Evolutionary conservation across 2,329 filamentous ascomycete genomes (phyloP), one percentile per base, ranked within the genome.

Genomic region (Capronia epimyces): DNA sequence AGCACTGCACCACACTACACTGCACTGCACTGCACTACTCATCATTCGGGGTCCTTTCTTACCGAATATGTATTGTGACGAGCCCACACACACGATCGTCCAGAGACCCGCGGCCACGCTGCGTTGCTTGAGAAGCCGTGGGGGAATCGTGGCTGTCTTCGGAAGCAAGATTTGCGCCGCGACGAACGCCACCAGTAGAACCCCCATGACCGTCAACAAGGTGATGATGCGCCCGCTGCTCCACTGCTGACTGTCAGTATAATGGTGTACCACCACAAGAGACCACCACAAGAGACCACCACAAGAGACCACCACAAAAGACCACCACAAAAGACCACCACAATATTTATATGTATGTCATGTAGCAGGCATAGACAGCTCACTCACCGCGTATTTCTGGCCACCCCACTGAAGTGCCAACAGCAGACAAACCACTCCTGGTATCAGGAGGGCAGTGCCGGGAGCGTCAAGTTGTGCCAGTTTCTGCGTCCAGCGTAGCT

Each of bases 161-260:
- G 66, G 61, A 31, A 65, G 65, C 60, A 65, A 68, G 46, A 55
- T 53, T 52, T 75, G 68, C 49, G 71, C 57, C 0, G 49, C 53
- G 18, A 67, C 46, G 49, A 75, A 72, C 2, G 69, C 66, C 3
- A 72, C 68, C 1, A 71, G 68, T 8, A 78, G 65, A 5, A 78
- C 69, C n/a, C 71, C 71, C 21, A 63, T 64, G 13, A 67, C 32
- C 1, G 63, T 51, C 5, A 69, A 56, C 8, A 68, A 55, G 3
- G 57, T 58, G 31, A 69, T 63, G 18, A 68, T 62, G 3, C 62
- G 61, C 4, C 55, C 56, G 15, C 61, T 58, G 25, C 44, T 60
- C 67, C 66, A 69, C 21, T n/a, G n/a, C n/a, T n/a, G n/a, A n/a
- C n/a, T n/a, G n/a, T n/a, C n/a, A n/a, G n/a, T n/a, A n/a, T n/a